A percentile compares a stretch with the other conserved stretches of the same genome.
These are phyloP conservation scores for Colletotrichum spaethianum DNA, from an alignment of 2,329 filamentous ascomycete genomes.

Conservation along the genomic window DNA sequence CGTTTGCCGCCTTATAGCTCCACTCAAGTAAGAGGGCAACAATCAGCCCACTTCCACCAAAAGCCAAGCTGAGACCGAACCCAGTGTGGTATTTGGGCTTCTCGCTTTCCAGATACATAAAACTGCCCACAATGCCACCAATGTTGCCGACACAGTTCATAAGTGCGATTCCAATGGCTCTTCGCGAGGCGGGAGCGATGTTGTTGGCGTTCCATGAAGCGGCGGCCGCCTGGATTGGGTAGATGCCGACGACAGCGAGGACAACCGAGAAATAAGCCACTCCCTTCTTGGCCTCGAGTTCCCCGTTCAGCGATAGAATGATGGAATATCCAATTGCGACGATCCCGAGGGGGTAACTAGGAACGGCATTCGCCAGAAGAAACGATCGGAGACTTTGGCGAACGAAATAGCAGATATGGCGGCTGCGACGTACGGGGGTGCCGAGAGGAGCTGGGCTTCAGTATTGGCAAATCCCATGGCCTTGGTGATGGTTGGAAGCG, in stretches of 20 bases:
- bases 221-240: conserved; percentile 39
- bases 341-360: conserved; percentile 36
- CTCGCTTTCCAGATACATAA: conserved; percentile 47
- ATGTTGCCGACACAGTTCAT: conserved; percentile 50
- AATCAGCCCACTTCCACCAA: conserved; percentile 48
- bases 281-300: conserved; percentile 23
- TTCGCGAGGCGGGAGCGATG: conserved; percentile 44
- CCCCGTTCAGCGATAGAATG: conserved; percentile 35
- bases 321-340: conserved; percentile 39
- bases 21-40: conserved; percentile 50
- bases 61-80: conserved; percentile 51
- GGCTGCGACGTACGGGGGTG: conserved; percentile 46
- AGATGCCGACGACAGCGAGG: conserved; percentile 39
- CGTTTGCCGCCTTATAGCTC: conserved; percentile 47
- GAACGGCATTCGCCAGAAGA: conserved; percentile 70
- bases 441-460: conserved; percentile 47
- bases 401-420: conserved; percentile 70
- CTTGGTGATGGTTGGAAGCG: conserved; percentile 53
- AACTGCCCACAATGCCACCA: conserved; percentile 49
- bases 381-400: conserved; percentile 77
- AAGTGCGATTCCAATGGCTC: conserved; percentile 48
- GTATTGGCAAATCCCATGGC: conserved; percentile 53
- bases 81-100: conserved; percentile 65
- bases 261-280: conserved; percentile 41
- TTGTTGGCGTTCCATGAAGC: conserved; percentile 45